Base-by-base conservation (phyloP, 1,284 basidiomycete species). In the Anthracocystis panici-leucophaei region DNA sequence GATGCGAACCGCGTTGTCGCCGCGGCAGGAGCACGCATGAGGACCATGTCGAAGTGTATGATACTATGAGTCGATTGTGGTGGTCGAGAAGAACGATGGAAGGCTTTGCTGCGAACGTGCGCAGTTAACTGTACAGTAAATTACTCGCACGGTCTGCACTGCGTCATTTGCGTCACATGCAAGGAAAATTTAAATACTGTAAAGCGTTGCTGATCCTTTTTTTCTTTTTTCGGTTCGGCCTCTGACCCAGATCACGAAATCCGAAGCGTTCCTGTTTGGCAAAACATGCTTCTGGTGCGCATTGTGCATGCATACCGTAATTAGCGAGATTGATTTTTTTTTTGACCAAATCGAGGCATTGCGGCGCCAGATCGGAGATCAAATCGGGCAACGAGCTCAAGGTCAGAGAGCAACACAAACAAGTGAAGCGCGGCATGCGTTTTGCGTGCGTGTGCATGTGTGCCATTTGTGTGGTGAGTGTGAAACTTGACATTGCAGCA, bases 21-120 rank as follows among this genome's bases (percentile, higher is more conserved):
- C 41, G 45, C 31, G 6, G 57, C 8, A 31, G 52, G 48, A 38
- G 46, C 20, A 18, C 31, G 40, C 12, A 58, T 49, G 31, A 50
- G 16, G 40, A 54, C 58, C 65, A 61, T 66, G 29, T 40, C 35
- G 56, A 41, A 18, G 31, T 33, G 5, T 12, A n/a, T 27, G 23
- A 38, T 33, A 33, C 18, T 8, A 27, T 21, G 11, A n/a, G 11
- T 8, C 27, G 14, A 27, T 31, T 2, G 46, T 44, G 25, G 25
- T 25, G 48, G 40, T 57, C 35, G 46, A 27, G 25, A n/a, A 27
- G 35, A 51, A 58, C 23, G 49, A 38, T 41, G 18, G 1, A 12
- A n/a, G n/a, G 18, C n/a, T n/a, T n/a, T n/a, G n/a, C n/a, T 11
- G 18, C 3, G 45, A 46, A 45, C 44, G 23, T 45, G 44, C 44